These are phyloP conservation scores for Triticum timopheevii DNA, from an alignment of 176 grass and related monocot species.

Conservation along the genomic window DNA sequence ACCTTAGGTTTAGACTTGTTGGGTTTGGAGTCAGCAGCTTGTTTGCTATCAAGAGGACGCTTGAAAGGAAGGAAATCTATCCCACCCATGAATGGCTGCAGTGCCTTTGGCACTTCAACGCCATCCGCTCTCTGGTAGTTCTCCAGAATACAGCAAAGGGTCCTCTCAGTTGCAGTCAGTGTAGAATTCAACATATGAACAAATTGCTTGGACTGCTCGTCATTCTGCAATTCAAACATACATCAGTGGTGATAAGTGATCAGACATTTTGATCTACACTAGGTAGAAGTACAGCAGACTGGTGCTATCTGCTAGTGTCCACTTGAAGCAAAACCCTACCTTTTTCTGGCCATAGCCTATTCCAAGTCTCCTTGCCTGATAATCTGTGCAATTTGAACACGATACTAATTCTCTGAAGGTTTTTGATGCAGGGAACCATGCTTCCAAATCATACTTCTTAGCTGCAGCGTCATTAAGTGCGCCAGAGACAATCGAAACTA, in stretches of 20 bases:
- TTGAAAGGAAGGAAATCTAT: constrained; percentile 77
- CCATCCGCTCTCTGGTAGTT: constrained; percentile 80
- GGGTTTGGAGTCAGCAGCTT: constrained; percentile 53
- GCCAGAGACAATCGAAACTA: constrained; percentile 88
- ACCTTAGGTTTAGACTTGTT: constrained; percentile 74
- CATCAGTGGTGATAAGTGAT: background rate
- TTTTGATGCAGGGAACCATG: constrained; percentile 94
- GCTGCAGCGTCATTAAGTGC: constrained; percentile 94
- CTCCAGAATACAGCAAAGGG: constrained; percentile 88
- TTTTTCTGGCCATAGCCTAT: constrained; percentile 93
- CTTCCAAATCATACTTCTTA: constrained; percentile 96
- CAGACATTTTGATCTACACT: background rate
- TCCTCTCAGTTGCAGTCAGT: constrained; percentile 89
- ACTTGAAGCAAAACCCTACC: constrained; percentile 34
- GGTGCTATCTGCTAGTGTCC: background rate
- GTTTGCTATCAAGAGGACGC: constrained; percentile 44
- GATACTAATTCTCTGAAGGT: constrained; percentile 87
- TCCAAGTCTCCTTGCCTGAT: constrained; percentile 86
- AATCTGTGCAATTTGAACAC: constrained; percentile 97
- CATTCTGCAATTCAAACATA: constrained; percentile 49
- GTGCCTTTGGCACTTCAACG: constrained; percentile 67
- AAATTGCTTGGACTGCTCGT: constrained; percentile 83
- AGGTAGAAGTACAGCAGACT: background rate
- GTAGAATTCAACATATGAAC: constrained; percentile 96
- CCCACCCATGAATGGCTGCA: constrained; percentile 71